A percentile compares a stretch with the other conserved stretches of the same genome.
phyloP scores from a whole-genome alignment of 305 asterid genomes.

The Plantago lanceolata region DNA sequence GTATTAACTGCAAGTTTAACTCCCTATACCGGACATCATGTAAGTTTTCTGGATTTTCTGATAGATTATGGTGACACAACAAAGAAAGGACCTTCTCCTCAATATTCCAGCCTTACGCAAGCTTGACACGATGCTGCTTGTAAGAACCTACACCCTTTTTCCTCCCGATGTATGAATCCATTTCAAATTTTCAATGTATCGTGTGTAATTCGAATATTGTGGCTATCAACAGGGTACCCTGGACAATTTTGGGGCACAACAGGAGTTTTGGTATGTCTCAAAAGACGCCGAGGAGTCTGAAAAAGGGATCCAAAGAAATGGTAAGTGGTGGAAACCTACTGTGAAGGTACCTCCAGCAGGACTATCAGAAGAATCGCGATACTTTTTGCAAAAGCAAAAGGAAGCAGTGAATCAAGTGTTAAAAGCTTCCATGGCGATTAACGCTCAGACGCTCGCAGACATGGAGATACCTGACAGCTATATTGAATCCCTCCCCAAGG shows the following conservation, averaged over 20 bases:
- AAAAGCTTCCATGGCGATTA: conserved; percentile 85
- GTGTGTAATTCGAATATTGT: conserved; percentile 1
- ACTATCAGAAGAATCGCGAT: conserved; percentile 49
- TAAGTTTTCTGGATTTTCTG: conserved; percentile 9
- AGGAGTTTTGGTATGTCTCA: conserved; percentile 70
- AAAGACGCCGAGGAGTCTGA: conserved; percentile 71
- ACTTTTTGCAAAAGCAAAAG: conserved; percentile 44
- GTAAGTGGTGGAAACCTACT: conserved; percentile 90
- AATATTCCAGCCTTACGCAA: conserved; percentile 78
- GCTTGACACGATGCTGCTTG: conserved; percentile 78
- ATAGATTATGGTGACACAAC: conserved; percentile 80
- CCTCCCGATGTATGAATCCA: not conserved
- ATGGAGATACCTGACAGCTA: conserved; percentile 89
- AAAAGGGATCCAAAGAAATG: conserved; percentile 58
- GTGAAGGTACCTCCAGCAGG: conserved; percentile 77
- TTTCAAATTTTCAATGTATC: not conserved
- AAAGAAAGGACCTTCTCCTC: conserved; percentile 63
- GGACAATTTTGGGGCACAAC: conserved; percentile 55
- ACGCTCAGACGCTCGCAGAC: conserved; percentile 77
- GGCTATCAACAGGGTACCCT: conserved; percentile 43
- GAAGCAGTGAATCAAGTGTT: conserved; percentile 67
- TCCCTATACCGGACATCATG: not conserved
- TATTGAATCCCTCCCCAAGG: conserved; percentile 88
- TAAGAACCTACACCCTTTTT: conserved; percentile 28
- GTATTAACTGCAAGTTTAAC: not conserved